Evolutionary conservation across 768 basidiomycete species (phyloP).

Genomic region (Calocybe cyanea): DNA sequence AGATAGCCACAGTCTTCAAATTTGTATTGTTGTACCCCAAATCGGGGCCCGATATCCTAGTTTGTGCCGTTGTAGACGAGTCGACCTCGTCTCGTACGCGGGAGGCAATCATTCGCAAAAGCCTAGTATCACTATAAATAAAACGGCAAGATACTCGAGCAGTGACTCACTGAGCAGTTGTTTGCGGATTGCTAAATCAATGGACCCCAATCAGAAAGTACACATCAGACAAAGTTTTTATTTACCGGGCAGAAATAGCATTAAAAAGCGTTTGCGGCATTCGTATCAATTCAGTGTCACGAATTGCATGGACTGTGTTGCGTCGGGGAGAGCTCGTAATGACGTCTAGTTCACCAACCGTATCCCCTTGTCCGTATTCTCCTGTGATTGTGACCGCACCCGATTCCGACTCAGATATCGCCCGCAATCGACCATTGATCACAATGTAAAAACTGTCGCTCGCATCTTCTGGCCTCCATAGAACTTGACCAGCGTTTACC

Average conservation of each 20-base stretch:
- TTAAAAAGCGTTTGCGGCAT: constrained; percentile 99
- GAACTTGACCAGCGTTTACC: constrained; percentile 89
- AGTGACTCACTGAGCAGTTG: constrained; percentile 68
- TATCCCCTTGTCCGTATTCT: constrained; percentile 97
- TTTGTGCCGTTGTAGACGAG: constrained; percentile 47
- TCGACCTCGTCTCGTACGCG: constrained; percentile 85
- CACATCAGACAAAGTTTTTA: background rate
- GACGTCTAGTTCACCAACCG: constrained; percentile 95
- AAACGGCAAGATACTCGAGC: constrained; percentile 1
- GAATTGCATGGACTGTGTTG: constrained; percentile 94
- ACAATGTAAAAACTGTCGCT: constrained; percentile 99
- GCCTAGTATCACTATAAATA: constrained; percentile 30
- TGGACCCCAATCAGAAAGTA: background rate
- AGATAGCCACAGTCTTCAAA: constrained; percentile 89
- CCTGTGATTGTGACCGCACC: constrained; percentile 79
- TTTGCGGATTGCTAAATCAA: constrained; percentile 66
- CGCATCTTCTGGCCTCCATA: constrained; percentile 86
- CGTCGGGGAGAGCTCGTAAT: constrained; percentile 86
- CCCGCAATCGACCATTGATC: constrained; percentile 92
- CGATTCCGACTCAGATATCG: constrained; percentile 74
- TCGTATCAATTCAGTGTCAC: constrained; percentile 93
- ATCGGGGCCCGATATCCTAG: constrained; percentile 51
- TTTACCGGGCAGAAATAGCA: constrained; percentile 84
- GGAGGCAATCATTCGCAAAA: constrained; percentile 87
- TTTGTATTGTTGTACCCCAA: constrained; percentile 78